These are phyloP conservation scores for Mortierella sp. DNA, from an alignment of 371 early-diverging fungal species.

Conservation along the genomic window DNA sequence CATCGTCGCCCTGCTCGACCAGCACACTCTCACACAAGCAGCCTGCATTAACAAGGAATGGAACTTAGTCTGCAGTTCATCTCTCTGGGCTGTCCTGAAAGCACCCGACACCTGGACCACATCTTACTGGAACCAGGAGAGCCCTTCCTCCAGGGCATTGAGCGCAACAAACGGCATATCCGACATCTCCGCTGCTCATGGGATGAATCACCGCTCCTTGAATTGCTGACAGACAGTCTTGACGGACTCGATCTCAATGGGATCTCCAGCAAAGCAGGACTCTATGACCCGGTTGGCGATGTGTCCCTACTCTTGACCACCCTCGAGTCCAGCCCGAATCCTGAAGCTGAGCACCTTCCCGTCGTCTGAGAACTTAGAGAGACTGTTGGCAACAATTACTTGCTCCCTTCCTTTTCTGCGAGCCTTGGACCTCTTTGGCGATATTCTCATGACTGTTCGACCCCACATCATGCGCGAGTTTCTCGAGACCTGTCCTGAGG, in stretches of 20 bases:
- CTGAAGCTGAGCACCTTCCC: neutral
- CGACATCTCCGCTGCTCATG: neutral
- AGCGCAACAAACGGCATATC: neutral
- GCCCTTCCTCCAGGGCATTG: neutral
- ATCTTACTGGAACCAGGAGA: neutral
- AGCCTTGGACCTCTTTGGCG: neutral
- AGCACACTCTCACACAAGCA: neutral
- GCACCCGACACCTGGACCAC: neutral
- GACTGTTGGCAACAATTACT: neutral
- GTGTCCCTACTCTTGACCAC: neutral
- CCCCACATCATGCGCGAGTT: neutral
- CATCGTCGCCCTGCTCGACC: neutral
- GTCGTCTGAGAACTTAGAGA: neutral
- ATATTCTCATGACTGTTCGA: neutral
- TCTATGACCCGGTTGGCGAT: neutral
- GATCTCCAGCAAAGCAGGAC: neutral
- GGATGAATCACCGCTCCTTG: neutral
- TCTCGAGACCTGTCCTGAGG: neutral
- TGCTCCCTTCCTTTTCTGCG: neutral
- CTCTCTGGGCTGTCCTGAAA: neutral
- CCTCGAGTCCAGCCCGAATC: neutral
- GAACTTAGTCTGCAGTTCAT: neutral
- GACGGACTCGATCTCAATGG: neutral
- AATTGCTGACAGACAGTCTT: neutral
- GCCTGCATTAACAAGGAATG: neutral